Evolutionary conservation across 75 land plant genomes (phyloP), one percentile per base, ranked within the genome.

Genomic region (Chamaecyparis obtusa): DNA sequence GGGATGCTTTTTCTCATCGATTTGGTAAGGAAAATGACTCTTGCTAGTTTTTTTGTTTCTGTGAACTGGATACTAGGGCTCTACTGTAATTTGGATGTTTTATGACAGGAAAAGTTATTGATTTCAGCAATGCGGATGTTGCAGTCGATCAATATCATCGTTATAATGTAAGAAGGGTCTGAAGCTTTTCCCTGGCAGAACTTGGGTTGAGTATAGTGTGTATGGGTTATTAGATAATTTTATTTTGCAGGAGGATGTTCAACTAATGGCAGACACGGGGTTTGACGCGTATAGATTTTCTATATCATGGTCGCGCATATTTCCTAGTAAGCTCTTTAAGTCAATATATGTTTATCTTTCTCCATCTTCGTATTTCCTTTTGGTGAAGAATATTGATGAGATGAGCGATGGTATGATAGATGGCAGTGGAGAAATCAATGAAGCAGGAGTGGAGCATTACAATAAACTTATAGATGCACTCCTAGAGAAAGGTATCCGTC

Each of bases 211-310:
- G 15, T 51, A 14, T 51, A 14, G 3, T 2, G 2, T 51, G 1
- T 51, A 13, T 51, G 55, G 15, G 55, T 51, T 51, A 51, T 51
- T 2, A 51, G 15, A 14, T 51, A 1, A 14, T 51, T 51, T 1
- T 14, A 14, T 44, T n/a, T 8, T 88, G 89, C 74, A 95, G 97
- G 97, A 91, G 74, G 97, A 95, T 84, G 84, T 95, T 37, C 88
- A 92, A 35, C 92, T 93, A 1, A 95, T 95, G 94, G 92, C 90
- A 64, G 91, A 95, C 83, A 91, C 94, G 95, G 93, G 94, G 49
- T 89, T 94, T 93, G 97, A 95, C 88, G 97, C 97, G 19, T 94
- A 94, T 46, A 75, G 97, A 39, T 93, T 95, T 88, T 95, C 97
- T 2, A 95, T 95, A 21, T 89, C 95, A 15, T 95, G 97, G 97